Evolutionary conservation across 2,329 filamentous ascomycete species (phyloP).

Genomic region (Calonectria leucothoes): DNA sequence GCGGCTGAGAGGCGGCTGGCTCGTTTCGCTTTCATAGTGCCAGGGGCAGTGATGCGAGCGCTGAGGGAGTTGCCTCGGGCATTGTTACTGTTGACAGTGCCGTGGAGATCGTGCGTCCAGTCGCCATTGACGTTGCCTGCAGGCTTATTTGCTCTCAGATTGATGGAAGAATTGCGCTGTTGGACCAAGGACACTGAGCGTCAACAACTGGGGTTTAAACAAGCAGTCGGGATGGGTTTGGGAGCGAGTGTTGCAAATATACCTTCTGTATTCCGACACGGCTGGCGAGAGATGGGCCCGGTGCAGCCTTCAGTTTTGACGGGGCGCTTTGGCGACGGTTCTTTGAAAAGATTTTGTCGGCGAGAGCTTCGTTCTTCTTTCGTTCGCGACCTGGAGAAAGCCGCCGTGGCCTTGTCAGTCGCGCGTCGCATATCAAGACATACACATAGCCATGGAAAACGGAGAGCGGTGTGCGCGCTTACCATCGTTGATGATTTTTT

Average conservation of each 20-base stretch:
- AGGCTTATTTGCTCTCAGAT: conserved; percentile 30
- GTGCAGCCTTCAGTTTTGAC: conserved; percentile 56
- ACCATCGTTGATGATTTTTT: conserved; percentile 68
- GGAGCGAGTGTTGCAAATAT: conserved; percentile 32
- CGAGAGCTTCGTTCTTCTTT: conserved; percentile 78
- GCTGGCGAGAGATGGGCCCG: conserved; percentile 72
- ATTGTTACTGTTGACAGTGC: conserved; percentile 51
- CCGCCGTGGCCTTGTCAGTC: conserved; percentile 5
- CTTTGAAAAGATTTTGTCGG: conserved; percentile 75
- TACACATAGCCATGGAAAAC: no score
- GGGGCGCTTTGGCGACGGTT: conserved; percentile 70
- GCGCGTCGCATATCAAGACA: background rate
- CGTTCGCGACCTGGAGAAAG: conserved; percentile 67
- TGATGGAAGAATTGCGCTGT: conserved; percentile 39
- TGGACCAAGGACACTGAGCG: conserved; percentile 16
- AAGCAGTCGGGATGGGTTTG: background rate
- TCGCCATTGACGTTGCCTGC: conserved; percentile 72
- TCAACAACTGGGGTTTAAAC: conserved; percentile 14
- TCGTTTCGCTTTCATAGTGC: conserved; percentile 41
- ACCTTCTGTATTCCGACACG: conserved; percentile 81
- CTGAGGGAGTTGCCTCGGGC: conserved; percentile 54
- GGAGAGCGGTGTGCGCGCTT: conserved; percentile 22
- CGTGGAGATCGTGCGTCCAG: conserved; percentile 79
- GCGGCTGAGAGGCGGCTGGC: conserved; percentile 58
- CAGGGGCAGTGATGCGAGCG: conserved; percentile 58